Evolutionary conservation across 164 flowering plant species (phyloP), one percentile per base, ranked within the genome.

Genomic region (Vitis riparia): DNA sequence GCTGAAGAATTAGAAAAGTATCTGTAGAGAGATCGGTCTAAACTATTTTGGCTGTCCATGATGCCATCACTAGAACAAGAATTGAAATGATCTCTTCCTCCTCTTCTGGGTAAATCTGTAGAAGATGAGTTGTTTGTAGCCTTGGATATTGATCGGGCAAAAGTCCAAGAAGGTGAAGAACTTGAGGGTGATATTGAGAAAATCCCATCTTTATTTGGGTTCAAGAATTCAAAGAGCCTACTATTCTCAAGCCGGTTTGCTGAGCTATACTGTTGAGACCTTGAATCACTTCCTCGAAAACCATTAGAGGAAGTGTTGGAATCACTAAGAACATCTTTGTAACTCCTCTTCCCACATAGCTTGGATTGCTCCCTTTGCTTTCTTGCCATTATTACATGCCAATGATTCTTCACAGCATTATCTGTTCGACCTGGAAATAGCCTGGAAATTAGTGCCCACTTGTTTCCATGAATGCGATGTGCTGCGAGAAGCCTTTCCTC

Each of bases 361-460:
- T 86, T 88, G 65, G 91, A 84, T 44, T 82, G 73, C 59, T 93
- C 89, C 57, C 94, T 82, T 65, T 87, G 91, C 71, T 75, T 86
- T 69, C 96, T 80, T 5, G 97, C 94, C 94, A 89, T 92, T 65
- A 92, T 86, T 2, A 92, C 97, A 69, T 92, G 97, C 95, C 96
- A 92, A 58, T 92, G 97, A 47, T 92, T 92, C 86, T 92, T 92
- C 58, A 92, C 96, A 0, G 94, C 93, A 63, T 92, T 92, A 32
- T 92, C 97, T 0, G 97, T 92, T 64, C 97, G 76, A 3, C 97
- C 97, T 0, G 95, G 95, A 68, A 92, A 92, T 3, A 89, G 79
- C 16, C 94, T 78, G 5, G 97, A 89, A 51, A 92, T 92, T 10
- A 88, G 55, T 8, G 97, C 90, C 97, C 97, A 92, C 53, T 88